Conservation (phyloP, 495 filamentous ascomycete species). For the Terfezia boudieri region DNA sequence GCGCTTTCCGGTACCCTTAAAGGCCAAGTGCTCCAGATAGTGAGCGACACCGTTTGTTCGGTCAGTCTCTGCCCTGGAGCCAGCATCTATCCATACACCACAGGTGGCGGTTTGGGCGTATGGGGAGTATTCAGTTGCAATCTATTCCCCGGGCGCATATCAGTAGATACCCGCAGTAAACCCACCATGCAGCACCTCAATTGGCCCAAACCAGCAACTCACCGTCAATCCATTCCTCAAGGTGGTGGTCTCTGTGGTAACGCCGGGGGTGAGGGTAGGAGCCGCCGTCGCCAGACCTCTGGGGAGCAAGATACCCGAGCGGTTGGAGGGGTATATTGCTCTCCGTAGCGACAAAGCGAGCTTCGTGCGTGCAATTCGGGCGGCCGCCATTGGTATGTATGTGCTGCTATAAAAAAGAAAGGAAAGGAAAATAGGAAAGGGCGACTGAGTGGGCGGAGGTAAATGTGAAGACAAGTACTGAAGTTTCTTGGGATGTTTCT, state of each 20-base stretch:
- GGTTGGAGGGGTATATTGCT: constrained; percentile 3
- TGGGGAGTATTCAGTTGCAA: constrained; percentile 92
- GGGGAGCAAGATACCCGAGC: constrained; percentile 5
- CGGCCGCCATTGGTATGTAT: constrained; percentile 15
- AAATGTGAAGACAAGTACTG: too few species aligned
- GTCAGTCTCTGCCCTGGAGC: constrained; percentile 92
- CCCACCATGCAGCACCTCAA: background rate
- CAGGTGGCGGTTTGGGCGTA: constrained; percentile 98
- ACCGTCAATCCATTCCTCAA: constrained; percentile 94
- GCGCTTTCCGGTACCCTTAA: constrained; percentile 93
- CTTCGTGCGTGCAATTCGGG: constrained; percentile 14
- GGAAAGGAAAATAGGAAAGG: too few species aligned
- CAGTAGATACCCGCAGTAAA: background rate
- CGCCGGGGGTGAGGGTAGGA: constrained; percentile 18
- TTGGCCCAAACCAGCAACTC: constrained; percentile 22
- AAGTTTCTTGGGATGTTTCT: too few species aligned
- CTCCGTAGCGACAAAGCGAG: constrained; percentile 12
- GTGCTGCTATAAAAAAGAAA: background rate
- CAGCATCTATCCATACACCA: constrained; percentile 98
- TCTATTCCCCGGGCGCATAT: constrained; percentile 29
- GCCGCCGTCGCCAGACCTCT: constrained; percentile 13
- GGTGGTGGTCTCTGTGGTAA: constrained; percentile 82
- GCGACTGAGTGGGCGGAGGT: too few species aligned
- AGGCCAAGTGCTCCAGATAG: constrained; percentile 97
- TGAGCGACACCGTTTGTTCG: constrained; percentile 97